phyloP scores from a whole-genome alignment of 805 yeast species.

The Sugiyamaella qingdaonensis region DNA sequence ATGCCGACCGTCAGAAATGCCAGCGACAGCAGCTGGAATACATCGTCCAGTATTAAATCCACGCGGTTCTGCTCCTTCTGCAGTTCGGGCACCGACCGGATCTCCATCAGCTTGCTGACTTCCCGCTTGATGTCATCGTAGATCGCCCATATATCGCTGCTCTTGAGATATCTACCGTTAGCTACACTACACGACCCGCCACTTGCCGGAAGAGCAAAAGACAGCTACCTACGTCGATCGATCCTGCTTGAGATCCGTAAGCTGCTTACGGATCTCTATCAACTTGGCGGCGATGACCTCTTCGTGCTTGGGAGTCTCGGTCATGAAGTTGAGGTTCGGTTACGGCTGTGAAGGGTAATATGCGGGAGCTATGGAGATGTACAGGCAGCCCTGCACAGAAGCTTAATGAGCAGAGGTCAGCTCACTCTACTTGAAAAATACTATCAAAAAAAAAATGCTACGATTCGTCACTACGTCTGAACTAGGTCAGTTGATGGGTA shows the following conservation, averaged over 20 bases:
- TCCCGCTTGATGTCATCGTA: conserved; percentile 30
- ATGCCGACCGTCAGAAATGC: conserved; percentile 91
- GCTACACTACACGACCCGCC: background rate
- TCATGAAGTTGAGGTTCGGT: conserved; percentile 5
- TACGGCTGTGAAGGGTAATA: background rate
- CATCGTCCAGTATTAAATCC: conserved; percentile 78
- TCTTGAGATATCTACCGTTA: conserved; percentile 27
- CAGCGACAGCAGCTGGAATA: conserved; percentile 79
- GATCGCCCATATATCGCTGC: conserved; percentile 29
- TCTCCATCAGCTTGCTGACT: conserved; percentile 29
- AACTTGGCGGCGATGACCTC: conserved; percentile 28
- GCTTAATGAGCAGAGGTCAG: too few relatives aligned
- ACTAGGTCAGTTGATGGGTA: too few relatives aligned
- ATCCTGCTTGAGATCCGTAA: conserved; percentile 32
- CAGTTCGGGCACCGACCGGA: conserved; percentile 29
- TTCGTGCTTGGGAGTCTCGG: conserved; percentile 25
- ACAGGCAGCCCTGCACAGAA: too few relatives aligned
- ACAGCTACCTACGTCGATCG: conserved; percentile 28
- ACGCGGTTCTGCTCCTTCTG: conserved; percentile 40
- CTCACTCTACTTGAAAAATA: too few relatives aligned
- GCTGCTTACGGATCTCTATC: conserved; percentile 25
- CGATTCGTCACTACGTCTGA: too few relatives aligned
- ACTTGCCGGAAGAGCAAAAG: background rate
- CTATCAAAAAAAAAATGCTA: too few relatives aligned
- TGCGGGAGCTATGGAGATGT: background rate